Evolutionary conservation across 2,329 filamentous ascomycete species (phyloP).

Genomic region (Neofusicoccum kwambonambiense): DNA sequence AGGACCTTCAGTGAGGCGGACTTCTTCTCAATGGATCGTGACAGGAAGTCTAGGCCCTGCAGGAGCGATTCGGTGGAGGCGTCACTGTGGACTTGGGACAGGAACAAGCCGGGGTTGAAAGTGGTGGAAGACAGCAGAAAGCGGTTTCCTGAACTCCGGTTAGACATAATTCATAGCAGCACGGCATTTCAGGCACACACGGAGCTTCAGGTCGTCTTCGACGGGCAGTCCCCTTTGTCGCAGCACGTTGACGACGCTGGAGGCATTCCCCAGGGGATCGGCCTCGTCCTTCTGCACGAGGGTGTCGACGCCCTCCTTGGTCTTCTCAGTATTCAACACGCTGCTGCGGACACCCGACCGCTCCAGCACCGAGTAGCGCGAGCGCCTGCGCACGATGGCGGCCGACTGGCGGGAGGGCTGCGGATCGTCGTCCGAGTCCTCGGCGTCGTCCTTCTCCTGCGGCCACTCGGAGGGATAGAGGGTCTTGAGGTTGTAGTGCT

Average conservation of each 20-base stretch:
- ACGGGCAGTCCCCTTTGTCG: slow-evolving; percentile 74
- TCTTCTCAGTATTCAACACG: slow-evolving; percentile 67
- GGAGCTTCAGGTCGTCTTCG: slow-evolving; percentile 77
- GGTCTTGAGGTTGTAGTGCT: slow-evolving; percentile 82
- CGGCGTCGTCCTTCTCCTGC: slow-evolving; percentile 69
- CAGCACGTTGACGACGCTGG: slow-evolving; percentile 81
- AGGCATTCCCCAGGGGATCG: slow-evolving; percentile 83
- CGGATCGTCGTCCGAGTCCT: slow-evolving; percentile 48
- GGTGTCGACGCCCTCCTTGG: slow-evolving; percentile 68
- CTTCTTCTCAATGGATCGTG: slow-evolving; percentile 93
- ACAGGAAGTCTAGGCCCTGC: slow-evolving; percentile 79
- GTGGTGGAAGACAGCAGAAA: slow-evolving; percentile 94
- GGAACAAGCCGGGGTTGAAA: slow-evolving; percentile 87
- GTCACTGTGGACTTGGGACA: slow-evolving; percentile 85
- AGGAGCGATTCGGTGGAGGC: slow-evolving; percentile 81
- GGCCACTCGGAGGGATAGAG: slow-evolving; percentile 85
- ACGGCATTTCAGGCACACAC: slow-evolving; percentile 49
- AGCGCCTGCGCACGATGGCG: slow-evolving; percentile 42
- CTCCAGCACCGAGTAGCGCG: slow-evolving; percentile 78
- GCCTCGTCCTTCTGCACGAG: slow-evolving; percentile 87
- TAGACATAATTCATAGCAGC: not conserved
- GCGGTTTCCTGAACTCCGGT: slow-evolving; percentile 65
- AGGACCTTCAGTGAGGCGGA: slow-evolving; percentile 94
- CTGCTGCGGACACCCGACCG: slow-evolving; percentile 67
- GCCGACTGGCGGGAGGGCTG: slow-evolving; percentile 18